These are phyloP conservation scores for Gracilaria domingensis DNA, from an alignment of 23 red algal genomes.

Conservation along the genomic window DNA sequence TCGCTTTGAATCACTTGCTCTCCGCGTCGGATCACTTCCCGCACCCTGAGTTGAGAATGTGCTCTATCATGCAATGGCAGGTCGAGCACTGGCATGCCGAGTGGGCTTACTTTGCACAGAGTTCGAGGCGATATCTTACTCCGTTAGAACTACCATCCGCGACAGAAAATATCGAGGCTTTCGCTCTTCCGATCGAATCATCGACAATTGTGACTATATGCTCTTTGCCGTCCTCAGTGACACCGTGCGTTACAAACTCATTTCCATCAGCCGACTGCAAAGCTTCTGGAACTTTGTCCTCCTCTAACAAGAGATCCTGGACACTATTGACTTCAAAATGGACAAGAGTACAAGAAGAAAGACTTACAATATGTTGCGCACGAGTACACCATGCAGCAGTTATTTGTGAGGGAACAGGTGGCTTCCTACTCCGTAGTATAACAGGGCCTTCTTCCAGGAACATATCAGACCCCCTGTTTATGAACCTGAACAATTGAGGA, in stretches of 20 bases:
- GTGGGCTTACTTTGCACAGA: too few relatives aligned
- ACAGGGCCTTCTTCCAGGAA: conserved; percentile 28
- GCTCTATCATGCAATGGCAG: too few relatives aligned
- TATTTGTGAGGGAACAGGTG: conserved; percentile 66
- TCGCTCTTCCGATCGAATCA: conserved; percentile 27
- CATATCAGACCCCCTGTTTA: conserved; percentile 61
- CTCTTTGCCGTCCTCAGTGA: conserved; percentile 7
- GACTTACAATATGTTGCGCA: conserved; percentile 63
- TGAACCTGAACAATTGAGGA: conserved; percentile 78
- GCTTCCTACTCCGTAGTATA: conserved; percentile 76
- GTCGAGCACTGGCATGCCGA: too few relatives aligned
- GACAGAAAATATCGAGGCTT: conserved; percentile 66
- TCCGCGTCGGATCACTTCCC: too few relatives aligned
- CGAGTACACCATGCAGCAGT: conserved; percentile 60
- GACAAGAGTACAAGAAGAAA: conserved; percentile 67
- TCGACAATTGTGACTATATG: conserved; percentile 53
- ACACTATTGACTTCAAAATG: conserved; percentile 74
- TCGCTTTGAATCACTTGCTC: too few relatives aligned
- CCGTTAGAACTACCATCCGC: conserved; percentile 25
- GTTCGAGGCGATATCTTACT: too few relatives aligned
- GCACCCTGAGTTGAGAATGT: too few relatives aligned
- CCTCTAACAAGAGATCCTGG: conserved; percentile 43
- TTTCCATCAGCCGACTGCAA: conserved; percentile 24
- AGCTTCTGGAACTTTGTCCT: conserved; percentile 34
- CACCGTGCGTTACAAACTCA: conserved; percentile 1